A percentile compares a stretch with the other conserved stretches of the same genome.
Evolutionary conservation across 2,329 filamentous ascomycete species (phyloP).

Genomic region (Epichloe baconii): DNA sequence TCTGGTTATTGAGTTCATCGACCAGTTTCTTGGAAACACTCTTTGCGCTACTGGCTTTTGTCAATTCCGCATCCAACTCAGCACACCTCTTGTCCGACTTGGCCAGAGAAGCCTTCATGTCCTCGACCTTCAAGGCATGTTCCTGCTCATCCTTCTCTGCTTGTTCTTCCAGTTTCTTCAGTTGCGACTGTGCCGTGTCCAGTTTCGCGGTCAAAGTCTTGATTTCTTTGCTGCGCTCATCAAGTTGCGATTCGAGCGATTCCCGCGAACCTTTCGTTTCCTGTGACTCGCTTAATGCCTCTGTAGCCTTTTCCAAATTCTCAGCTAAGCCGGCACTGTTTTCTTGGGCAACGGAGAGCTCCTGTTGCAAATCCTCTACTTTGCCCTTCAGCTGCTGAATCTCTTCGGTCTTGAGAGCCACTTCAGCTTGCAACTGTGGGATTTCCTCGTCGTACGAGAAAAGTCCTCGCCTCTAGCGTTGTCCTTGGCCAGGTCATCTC

Average conservation of each 20-base stretch:
- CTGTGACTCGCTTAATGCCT: constrained; percentile 41
- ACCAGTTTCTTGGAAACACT: constrained; percentile 28
- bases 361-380: constrained; percentile 53
- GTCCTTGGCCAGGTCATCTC: constrained; percentile 16
- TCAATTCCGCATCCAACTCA: constrained; percentile 28
- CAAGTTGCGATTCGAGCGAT: constrained; percentile 36
- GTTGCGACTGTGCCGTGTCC: constrained; percentile 27
- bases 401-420: constrained; percentile 57
- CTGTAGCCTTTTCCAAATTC: constrained; percentile 53
- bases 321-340: constrained; percentile 52
- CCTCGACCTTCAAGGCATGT: constrained; percentile 20
- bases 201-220: constrained; percentile 36
- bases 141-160: constrained; percentile 20
- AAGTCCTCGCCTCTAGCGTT: constrained; percentile 50
- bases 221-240: constrained; percentile 35
- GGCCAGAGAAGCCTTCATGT: constrained; percentile 23
- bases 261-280: constrained; percentile 27
- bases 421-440: constrained; percentile 63
- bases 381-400: constrained; percentile 58
- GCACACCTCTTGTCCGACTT: constrained; percentile 20
- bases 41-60: constrained; percentile 26
- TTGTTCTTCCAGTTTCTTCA: constrained; percentile 30
- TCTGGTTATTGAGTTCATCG: constrained; percentile 24
- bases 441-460: constrained; percentile 89
- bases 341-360: constrained; percentile 59